Evolutionary conservation across 1,284 basidiomycete species (phyloP).

Genomic region (Spongispora temasekensis): DNA sequence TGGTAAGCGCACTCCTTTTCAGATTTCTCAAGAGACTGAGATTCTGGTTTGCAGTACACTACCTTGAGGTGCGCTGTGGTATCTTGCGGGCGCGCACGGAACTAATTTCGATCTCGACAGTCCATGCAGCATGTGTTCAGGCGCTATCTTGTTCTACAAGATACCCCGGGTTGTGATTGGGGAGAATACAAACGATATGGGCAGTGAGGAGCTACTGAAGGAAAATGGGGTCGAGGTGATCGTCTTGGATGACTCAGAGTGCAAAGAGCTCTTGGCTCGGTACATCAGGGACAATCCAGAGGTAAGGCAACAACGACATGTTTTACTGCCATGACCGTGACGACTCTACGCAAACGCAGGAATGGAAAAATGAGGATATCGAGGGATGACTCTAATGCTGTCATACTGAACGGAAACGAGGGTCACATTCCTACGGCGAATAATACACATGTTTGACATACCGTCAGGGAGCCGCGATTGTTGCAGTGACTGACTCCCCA

Average conservation of each 20-base stretch:
- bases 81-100: not conserved
- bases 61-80: constrained; percentile 46
- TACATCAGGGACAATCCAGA: constrained; percentile 55
- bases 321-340: constrained; percentile 11
- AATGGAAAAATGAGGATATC: constrained; percentile 63
- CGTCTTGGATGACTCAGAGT: constrained; percentile 47
- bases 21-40: not conserved
- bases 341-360: constrained; percentile 34
- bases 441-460: not conserved
- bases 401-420: constrained; percentile 4
- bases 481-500: constrained; percentile 26
- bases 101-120: constrained; percentile 26
- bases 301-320: constrained; percentile 34
- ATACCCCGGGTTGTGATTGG: constrained; percentile 64
- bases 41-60: constrained; percentile 35
- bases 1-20: constrained; percentile 33
- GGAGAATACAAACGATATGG: constrained; percentile 52
- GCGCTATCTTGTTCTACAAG: constrained; percentile 58
- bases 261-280: constrained; percentile 46
- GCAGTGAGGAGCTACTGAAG: constrained; percentile 52
- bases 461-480: constrained; percentile 21
- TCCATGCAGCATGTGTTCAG: constrained; percentile 65
- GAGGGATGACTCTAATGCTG: constrained; percentile 38
- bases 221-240: constrained; percentile 54
- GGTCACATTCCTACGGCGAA: not conserved